These are phyloP conservation scores for Pichia sp. DNA, from an alignment of 1,139 yeast genomes.

Conservation along the genomic window DNA sequence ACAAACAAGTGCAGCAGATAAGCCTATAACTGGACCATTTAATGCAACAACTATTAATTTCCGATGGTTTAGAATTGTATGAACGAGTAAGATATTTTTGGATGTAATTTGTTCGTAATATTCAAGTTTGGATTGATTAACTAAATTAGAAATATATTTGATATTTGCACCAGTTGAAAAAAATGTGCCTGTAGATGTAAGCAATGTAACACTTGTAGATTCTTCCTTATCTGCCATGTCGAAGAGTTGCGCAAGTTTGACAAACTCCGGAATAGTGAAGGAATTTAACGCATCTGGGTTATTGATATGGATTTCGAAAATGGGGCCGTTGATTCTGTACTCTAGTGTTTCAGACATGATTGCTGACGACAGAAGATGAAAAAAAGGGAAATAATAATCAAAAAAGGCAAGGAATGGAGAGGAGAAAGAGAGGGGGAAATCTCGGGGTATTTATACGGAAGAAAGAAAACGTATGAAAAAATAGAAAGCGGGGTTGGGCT, in stretches of 20 bases:
- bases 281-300: constrained; percentile 64
- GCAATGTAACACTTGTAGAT: constrained; percentile 57
- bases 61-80: constrained; percentile 62
- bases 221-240: constrained; percentile 65
- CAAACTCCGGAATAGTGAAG: constrained; percentile 59
- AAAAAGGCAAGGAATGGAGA: too few species aligned
- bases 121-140: constrained; percentile 18
- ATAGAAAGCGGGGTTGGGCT: neutral
- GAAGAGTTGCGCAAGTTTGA: constrained; percentile 53
- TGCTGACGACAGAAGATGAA: too few species aligned
- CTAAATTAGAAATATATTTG: constrained; percentile 31
- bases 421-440: neutral
- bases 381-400: neutral
- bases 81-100: constrained; percentile 65
- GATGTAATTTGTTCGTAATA: constrained; percentile 33
- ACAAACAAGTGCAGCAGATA: constrained; percentile 67
- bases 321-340: constrained; percentile 27
- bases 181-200: constrained; percentile 68
- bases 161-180: constrained; percentile 88
- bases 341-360: constrained; percentile 8
- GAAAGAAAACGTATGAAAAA: neutral
- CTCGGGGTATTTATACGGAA: neutral
- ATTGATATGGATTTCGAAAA: constrained; percentile 64
- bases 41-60: constrained; percentile 71
- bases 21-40: constrained; percentile 86